Conservation (phyloP, 2,329 filamentous ascomycete species). For the Ceratocystis papillata region DNA sequence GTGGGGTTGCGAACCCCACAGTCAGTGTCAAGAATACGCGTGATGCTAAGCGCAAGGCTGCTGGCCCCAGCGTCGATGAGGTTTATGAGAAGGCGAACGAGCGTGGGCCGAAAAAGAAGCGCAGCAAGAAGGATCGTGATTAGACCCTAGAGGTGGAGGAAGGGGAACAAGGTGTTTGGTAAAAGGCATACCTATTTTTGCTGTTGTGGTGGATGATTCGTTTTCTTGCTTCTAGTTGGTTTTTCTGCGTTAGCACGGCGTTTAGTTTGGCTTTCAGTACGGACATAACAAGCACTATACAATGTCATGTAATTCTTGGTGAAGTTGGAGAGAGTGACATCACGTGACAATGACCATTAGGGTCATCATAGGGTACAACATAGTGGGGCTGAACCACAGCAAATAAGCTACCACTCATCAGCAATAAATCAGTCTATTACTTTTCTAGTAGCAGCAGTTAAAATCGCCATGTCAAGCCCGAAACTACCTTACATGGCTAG, state of each 20-base stretch:
- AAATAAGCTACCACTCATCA: no score
- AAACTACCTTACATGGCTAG: neutral
- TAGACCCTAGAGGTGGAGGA: neutral
- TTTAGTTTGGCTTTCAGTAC: slow-evolving; percentile 11
- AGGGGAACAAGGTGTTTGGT: neutral
- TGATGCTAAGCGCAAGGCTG: slow-evolving; percentile 58
- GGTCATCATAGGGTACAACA: no score
- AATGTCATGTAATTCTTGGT: neutral
- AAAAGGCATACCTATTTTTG: slow-evolving; percentile 6
- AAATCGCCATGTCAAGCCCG: neutral
- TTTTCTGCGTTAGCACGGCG: slow-evolving; percentile 7
- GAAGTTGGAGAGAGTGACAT: neutral
- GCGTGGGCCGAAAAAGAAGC: slow-evolving; percentile 47
- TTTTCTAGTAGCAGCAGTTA: neutral
- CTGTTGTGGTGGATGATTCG: neutral
- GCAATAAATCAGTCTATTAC: neutral
- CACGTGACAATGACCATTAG: neutral
- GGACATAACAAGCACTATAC: slow-evolving; percentile 4
- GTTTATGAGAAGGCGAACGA: slow-evolving; percentile 43
- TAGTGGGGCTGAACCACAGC: no score
- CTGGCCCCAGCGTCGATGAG: slow-evolving; percentile 43
- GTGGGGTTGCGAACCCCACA: slow-evolving; percentile 57
- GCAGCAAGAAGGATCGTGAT: slow-evolving; percentile 34
- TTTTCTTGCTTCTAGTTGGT: neutral
- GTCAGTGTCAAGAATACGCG: slow-evolving; percentile 60